Evolutionary conservation across 2,329 filamentous ascomycete species (phyloP).

Genomic region (Colletotrichum euphorbiae): DNA sequence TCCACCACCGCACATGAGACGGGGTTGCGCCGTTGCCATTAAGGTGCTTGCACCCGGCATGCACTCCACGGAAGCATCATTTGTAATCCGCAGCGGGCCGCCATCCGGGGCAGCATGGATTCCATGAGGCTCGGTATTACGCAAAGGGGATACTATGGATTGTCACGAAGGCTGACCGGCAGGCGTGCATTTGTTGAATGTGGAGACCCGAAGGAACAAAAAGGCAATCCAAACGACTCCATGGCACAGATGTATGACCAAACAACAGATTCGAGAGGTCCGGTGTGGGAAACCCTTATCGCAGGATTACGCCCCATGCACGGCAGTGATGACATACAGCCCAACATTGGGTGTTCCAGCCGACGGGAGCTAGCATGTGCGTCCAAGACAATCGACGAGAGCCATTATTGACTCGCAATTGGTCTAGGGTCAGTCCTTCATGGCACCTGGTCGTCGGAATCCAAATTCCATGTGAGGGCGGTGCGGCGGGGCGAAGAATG

Average conservation of each 20-base stretch:
- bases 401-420: conserved; percentile 25
- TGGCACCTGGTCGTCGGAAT: conserved; percentile 20
- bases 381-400: neutral
- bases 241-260: conserved; percentile 24
- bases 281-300: conserved; percentile 10
- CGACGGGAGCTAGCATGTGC: conserved; percentile 26
- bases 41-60: neutral
- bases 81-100: conserved; percentile 22
- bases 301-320: conserved; percentile 5
- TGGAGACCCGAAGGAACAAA: neutral
- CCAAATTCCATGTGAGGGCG: conserved; percentile 15
- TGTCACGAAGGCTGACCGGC: neutral
- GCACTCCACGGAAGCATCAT: conserved; percentile 20
- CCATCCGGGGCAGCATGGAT: neutral
- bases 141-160: neutral
- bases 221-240: conserved; percentile 11
- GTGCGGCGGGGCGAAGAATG: neutral
- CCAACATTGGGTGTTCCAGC: conserved; percentile 1
- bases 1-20: conserved; percentile 10
- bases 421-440: conserved; percentile 9
- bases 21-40: conserved; percentile 11
- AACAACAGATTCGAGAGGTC: neutral
- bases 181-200: neutral
- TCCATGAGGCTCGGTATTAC: neutral
- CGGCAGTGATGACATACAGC: conserved; percentile 25